These are phyloP conservation scores for Artemisia tridentata DNA, from an alignment of 129 eudicot genomes.

Conservation along the genomic window DNA sequence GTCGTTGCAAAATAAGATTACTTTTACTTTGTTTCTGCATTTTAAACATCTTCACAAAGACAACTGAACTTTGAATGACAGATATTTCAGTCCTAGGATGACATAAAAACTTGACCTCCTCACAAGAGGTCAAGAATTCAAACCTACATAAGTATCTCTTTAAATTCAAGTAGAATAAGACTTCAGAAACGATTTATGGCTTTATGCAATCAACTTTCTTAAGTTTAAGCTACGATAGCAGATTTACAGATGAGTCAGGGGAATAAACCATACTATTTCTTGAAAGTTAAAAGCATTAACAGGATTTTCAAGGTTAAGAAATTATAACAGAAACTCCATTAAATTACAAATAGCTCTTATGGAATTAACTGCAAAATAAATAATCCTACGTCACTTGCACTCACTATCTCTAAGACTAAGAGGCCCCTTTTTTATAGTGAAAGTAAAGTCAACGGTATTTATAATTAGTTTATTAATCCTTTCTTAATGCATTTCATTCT, in stretches of 20 bases:
- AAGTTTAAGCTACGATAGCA: slow-evolving; percentile 14
- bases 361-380: neutral
- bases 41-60: slow-evolving; percentile 12
- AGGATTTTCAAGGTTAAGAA: neutral
- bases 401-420: slow-evolving; percentile 12
- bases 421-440: slow-evolving; percentile 12
- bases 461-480: slow-evolving; percentile 2
- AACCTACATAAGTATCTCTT: neutral
- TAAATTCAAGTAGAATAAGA: neutral
- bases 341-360: slow-evolving; percentile 4
- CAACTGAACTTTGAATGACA: neutral
- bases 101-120: neutral
- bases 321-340: neutral
- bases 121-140: too few species aligned
- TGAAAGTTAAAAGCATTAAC: neutral
- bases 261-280: neutral
- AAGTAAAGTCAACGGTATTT: slow-evolving; percentile 2
- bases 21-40: slow-evolving; percentile 1
- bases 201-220: slow-evolving; percentile 6
- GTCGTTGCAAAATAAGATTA: neutral
- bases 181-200: neutral
- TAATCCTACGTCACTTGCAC: neutral
- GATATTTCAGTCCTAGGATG: neutral
- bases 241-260: neutral
- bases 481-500: slow-evolving; percentile 7